Base-by-base conservation (phyloP, 257 asterid species). In the Leptodermis oblonga region DNA sequence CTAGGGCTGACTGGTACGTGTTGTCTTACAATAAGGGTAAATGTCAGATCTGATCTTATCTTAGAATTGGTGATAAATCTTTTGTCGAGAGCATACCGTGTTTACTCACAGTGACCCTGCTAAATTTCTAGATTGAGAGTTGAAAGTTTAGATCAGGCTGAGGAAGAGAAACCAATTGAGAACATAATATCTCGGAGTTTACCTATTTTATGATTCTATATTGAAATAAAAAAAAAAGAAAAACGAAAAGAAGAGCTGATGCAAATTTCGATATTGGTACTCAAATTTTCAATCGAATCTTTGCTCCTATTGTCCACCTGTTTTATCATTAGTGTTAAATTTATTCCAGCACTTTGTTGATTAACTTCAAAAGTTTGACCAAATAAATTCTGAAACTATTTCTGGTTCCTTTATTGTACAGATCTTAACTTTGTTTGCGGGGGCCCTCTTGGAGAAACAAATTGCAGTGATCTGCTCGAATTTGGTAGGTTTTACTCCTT, bases 361-460 rank as follows among this genome's bases (percentile, higher is more conserved):
- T 33, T 67, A 26, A 20, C 14, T 31, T 51, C 46, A 11, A n/a
- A n/a, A 43, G 37, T 13, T 58, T 52, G 22, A 37, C 49, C 23
- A 48, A 67, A 65, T 62, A 67, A 72, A 31, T 31, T 67, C 55
- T 67, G 65, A 72, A 56, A 12, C 31, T 22, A 5, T 28, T 68
- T 61, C 56, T 60, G 67, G 51, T 70, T 7, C 72, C 73, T 78
- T 30, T 81, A 53, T 73, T 72, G 68, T 80, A 61, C 86, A 94
- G 99, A 95, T 94, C 61, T 74, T 94, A 68, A 91, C 95, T 67
- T 73, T 94, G 70, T 83, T 94, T 74, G 92, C 95, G 1, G 98
- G 86, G 43, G 96, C 96, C 74, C 91, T 94, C 33, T 82, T 94
- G 87, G 99, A 94, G 86, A 91, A 91, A 75, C 99, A 91, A 73